Conservation (phyloP, 805 yeast genomes). For the Saccharomycopsis oosterbeekiorum region DNA sequence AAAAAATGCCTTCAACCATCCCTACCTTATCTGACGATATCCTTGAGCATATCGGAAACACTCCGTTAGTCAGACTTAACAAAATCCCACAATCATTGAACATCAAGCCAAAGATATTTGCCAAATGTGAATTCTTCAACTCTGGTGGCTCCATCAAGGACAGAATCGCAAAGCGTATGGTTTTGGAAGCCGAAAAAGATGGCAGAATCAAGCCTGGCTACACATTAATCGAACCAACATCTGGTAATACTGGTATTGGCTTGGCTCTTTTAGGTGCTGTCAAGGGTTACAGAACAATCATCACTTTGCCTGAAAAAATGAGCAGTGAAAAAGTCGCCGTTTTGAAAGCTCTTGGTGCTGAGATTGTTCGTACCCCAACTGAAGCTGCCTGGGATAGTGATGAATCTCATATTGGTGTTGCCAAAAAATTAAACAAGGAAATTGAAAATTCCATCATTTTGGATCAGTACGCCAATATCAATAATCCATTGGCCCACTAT, state of each 20-base stretch:
- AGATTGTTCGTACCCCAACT: slow-evolving; percentile 82
- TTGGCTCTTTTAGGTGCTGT: slow-evolving; percentile 82
- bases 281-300: slow-evolving; percentile 76
- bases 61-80: slow-evolving; percentile 69
- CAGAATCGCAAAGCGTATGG: slow-evolving; percentile 80
- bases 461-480: slow-evolving; percentile 71
- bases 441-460: slow-evolving; percentile 77
- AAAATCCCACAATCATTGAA: slow-evolving; percentile 69
- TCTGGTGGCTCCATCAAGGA: slow-evolving; percentile 90
- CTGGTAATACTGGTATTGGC: slow-evolving; percentile 90
- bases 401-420: slow-evolving; percentile 85
- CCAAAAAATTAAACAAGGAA: slow-evolving; percentile 67
- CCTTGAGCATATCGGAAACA: slow-evolving; percentile 74
- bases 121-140: slow-evolving; percentile 74
- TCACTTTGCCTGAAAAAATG: slow-evolving; percentile 87
- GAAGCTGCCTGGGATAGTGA: slow-evolving; percentile 93
- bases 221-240: slow-evolving; percentile 80
- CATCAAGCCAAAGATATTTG: slow-evolving; percentile 59
- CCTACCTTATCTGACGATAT: slow-evolving; percentile 42
- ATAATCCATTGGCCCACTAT: slow-evolving; percentile 79
- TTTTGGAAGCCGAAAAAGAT: slow-evolving; percentile 68
- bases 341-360: slow-evolving; percentile 82
- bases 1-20: slow-evolving; percentile 7
- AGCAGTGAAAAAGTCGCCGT: slow-evolving; percentile 85
- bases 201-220: slow-evolving; percentile 79